Evolutionary conservation across 2,329 filamentous ascomycete genomes (phyloP).

Genomic region (Colletotrichum navitas): DNA sequence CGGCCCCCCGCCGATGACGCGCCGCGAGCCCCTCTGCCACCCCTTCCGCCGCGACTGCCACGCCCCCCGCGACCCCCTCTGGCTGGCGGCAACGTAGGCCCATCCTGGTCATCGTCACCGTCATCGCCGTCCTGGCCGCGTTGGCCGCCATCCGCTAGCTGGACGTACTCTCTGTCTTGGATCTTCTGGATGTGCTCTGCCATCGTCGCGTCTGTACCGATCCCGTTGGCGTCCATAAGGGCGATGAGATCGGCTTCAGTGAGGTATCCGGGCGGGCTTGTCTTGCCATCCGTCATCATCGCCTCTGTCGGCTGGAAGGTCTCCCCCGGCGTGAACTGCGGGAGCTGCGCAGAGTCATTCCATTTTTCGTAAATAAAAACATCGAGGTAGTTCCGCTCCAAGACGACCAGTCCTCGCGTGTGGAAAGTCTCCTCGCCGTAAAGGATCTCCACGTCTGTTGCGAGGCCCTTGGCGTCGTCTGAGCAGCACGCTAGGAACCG

Average conservation of each 20-base stretch:
- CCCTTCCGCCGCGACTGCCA: constrained; percentile 57
- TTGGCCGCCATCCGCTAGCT: constrained; percentile 65
- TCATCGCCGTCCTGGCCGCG: constrained; percentile 54
- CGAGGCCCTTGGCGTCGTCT: constrained; percentile 88
- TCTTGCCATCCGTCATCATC: constrained; percentile 91
- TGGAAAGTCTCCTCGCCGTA: constrained; percentile 89
- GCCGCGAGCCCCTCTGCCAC: constrained; percentile 57
- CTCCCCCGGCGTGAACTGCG: constrained; percentile 83
- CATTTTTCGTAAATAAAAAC: constrained; percentile 98
- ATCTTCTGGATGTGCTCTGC: constrained; percentile 98
- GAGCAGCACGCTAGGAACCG: constrained; percentile 97
- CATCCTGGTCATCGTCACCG: constrained; percentile 55
- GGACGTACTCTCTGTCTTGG: constrained; percentile 88
- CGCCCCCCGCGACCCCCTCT: constrained; percentile 59
- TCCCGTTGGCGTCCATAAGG: constrained; percentile 98
- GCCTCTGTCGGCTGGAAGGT: constrained; percentile 89
- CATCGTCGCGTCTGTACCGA: constrained; percentile 99
- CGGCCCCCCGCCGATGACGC: constrained; percentile 53
- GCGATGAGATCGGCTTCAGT: constrained; percentile 96
- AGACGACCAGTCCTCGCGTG: constrained; percentile 84
- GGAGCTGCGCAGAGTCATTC: constrained; percentile 87
- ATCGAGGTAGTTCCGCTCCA: constrained; percentile 92
- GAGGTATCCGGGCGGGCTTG: constrained; percentile 84
- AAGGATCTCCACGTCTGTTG: constrained; percentile 85
- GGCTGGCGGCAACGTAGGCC: constrained; percentile 53